Conservation (phyloP, 768 basidiomycete species). For the Xerocomellus chrysenteron region DNA sequence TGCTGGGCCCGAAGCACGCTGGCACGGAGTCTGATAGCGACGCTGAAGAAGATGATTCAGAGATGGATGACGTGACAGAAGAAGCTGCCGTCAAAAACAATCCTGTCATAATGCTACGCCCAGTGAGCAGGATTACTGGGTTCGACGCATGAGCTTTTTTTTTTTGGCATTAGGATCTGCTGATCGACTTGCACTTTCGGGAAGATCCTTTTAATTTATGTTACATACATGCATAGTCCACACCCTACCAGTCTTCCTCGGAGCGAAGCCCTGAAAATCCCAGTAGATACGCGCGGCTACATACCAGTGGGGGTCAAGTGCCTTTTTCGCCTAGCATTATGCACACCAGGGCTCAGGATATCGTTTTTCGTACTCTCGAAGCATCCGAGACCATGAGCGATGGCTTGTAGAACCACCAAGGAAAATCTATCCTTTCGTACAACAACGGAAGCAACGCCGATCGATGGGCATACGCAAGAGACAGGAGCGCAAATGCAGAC, state of each 20-base stretch:
- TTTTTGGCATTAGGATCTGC: neutral
- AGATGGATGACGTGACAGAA: slow-evolving; percentile 45
- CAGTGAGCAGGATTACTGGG: slow-evolving; percentile 58
- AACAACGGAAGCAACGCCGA: slow-evolving; percentile 1
- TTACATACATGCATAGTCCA: slow-evolving; percentile 5
- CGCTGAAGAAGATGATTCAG: slow-evolving; percentile 50
- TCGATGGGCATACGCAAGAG: slow-evolving; percentile 8
- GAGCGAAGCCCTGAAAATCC: neutral
- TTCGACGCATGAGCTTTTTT: slow-evolving; percentile 39
- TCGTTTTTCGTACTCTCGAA: neutral
- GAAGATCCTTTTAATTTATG: slow-evolving; percentile 23
- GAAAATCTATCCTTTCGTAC: neutral
- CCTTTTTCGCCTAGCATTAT: neutral
- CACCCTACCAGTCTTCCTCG: neutral
- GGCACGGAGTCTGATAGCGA: slow-evolving; percentile 60
- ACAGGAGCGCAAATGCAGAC: neutral
- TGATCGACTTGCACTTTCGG: neutral
- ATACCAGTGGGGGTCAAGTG: no score
- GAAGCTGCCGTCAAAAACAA: slow-evolving; percentile 42
- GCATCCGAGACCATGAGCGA: slow-evolving; percentile 2
- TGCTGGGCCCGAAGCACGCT: slow-evolving; percentile 56
- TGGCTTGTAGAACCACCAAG: neutral
- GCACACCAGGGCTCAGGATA: neutral
- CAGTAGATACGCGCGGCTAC: neutral
- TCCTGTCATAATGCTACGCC: slow-evolving; percentile 57